phyloP scores from a whole-genome alignment of 164 flowering plant species.

The Litsea cubeba region DNA sequence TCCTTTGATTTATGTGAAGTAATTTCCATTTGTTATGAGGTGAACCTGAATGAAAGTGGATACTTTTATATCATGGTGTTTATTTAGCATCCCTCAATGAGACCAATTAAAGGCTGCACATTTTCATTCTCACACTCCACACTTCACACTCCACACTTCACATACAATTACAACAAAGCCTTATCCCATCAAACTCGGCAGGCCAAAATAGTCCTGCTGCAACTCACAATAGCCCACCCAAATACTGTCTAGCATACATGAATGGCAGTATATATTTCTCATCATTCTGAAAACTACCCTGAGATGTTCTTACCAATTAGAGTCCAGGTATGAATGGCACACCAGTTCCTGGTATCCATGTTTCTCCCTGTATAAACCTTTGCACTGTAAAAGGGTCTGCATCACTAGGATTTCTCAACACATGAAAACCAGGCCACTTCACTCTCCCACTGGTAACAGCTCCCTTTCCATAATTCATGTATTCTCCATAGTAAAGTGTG shows the following conservation, averaged over 20 bases:
- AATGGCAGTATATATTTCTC: not conserved
- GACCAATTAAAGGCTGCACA: no score
- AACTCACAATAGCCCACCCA: not conserved
- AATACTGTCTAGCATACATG: not conserved
- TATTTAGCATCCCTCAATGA: no score
- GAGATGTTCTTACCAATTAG: constrained; percentile 8
- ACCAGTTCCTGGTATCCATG: constrained; percentile 55
- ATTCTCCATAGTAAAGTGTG: constrained; percentile 55
- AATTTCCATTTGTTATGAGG: no score
- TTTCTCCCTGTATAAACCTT: constrained; percentile 43
- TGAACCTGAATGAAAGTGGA: no score
- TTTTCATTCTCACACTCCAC: no score
- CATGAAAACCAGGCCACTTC: constrained; percentile 65
- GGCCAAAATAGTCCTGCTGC: not conserved
- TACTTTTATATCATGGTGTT: no score
- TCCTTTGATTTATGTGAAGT: no score
- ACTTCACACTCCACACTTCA: no score
- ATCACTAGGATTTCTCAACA: constrained; percentile 24
- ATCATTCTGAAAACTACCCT: not conserved
- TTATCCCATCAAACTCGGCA: no score
- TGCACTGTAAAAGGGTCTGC: constrained; percentile 37
- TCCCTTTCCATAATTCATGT: constrained; percentile 49
- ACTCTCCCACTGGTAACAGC: constrained; percentile 38
- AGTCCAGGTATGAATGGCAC: constrained; percentile 42
- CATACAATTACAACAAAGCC: no score